Evolutionary conservation across 208 protist genomes (phyloP).

Genomic region (Acanthamoeba castellanii): DNA sequence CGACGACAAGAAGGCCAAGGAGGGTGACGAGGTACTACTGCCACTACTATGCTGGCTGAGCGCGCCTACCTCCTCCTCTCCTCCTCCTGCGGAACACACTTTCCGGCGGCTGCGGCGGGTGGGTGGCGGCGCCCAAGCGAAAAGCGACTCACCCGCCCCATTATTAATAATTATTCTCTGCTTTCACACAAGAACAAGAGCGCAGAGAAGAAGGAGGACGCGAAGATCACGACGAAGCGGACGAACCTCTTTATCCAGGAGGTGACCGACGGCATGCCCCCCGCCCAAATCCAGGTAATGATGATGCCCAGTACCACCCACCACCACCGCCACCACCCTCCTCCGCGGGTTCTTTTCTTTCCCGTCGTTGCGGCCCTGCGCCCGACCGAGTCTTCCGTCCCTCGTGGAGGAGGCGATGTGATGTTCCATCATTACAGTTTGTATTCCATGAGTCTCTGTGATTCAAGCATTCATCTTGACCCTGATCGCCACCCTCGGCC

Average conservation of each 20-base stretch:
- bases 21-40: not conserved
- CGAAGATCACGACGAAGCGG: not conserved
- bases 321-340: not conserved
- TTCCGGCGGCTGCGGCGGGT: too few species aligned
- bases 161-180: too few species aligned
- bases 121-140: too few species aligned
- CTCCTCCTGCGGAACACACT: too few species aligned
- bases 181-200: not conserved
- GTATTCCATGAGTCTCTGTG: not conserved
- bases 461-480: not conserved
- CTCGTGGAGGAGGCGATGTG: too few species aligned
- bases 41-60: too few species aligned
- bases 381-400: too few species aligned
- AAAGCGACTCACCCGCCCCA: too few species aligned
- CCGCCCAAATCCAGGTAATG: not conserved
- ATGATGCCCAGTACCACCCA: too few species aligned
- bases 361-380: too few species aligned
- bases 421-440: not conserved
- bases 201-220: conserved; percentile 2
- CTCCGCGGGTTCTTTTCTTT: not conserved
- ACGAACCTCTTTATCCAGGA: conserved; percentile 39
- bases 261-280: not conserved
- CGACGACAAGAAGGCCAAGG: not conserved
- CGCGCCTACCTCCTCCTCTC: too few species aligned
- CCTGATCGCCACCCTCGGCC: not conserved